These are phyloP conservation scores for Coemansia sp. DNA, from an alignment of 192 early-diverging fungal genomes.

Conservation along the genomic window DNA sequence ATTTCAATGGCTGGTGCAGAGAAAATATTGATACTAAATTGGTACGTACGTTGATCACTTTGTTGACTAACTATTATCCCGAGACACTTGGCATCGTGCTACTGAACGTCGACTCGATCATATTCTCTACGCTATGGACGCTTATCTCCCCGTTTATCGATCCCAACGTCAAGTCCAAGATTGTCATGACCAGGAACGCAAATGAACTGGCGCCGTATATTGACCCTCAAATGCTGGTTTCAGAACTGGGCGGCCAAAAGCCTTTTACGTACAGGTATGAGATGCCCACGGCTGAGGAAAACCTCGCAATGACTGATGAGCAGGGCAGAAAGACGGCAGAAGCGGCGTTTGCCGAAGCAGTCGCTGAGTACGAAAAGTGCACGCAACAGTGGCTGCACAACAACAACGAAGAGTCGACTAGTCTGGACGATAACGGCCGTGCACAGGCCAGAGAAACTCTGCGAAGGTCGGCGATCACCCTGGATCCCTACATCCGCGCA, in stretches of 20 bases:
- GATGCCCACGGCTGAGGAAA: conserved; percentile 53
- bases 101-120: conserved; percentile 78
- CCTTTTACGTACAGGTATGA: conserved; percentile 60
- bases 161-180: conserved; percentile 84
- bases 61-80: conserved; percentile 87
- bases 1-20: conserved; percentile 70
- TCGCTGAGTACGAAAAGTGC: conserved; percentile 43
- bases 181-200: conserved; percentile 67
- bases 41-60: conserved; percentile 72
- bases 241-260: conserved; percentile 63
- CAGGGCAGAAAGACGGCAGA: conserved; percentile 43
- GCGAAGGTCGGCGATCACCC: conserved; percentile 29
- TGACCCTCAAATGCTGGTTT: conserved; percentile 56
- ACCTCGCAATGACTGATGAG: conserved; percentile 52
- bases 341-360: conserved; percentile 28
- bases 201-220: conserved; percentile 67
- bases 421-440: conserved; percentile 24
- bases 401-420: background rate
- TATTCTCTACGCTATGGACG: conserved; percentile 82
- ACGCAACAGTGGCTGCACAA: conserved; percentile 55
- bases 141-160: conserved; percentile 83
- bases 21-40: conserved; percentile 72
- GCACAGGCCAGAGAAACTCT: conserved; percentile 40
- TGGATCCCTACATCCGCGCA: conserved; percentile 58
- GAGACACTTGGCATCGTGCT: conserved; percentile 79